phyloP scores from a whole-genome alignment of 257 asterid genomes.

The Oldenlandia corymbosa region DNA sequence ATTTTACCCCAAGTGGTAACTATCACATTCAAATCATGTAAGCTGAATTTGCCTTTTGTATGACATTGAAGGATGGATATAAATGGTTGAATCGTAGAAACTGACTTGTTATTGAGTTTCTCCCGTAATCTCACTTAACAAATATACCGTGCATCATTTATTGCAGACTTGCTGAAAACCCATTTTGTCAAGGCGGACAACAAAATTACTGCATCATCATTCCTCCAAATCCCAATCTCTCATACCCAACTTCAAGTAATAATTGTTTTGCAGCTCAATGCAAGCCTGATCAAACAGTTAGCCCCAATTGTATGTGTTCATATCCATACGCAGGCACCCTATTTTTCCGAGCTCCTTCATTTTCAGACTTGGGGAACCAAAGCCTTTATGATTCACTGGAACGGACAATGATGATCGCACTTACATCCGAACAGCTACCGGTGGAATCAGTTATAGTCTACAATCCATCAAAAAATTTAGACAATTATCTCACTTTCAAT shows the following conservation, averaged over 20 bases:
- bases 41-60: background rate
- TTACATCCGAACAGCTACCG: conserved; percentile 36
- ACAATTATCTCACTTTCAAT: conserved; percentile 43
- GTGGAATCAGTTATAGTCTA: conserved; percentile 70
- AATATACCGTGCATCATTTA: background rate
- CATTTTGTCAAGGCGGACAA: conserved; percentile 39
- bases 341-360: conserved; percentile 66
- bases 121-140: no score
- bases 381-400: conserved; percentile 36
- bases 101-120: no score
- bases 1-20: conserved; percentile 25
- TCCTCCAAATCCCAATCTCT: conserved; percentile 21
- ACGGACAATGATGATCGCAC: conserved; percentile 33
- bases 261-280: conserved; percentile 48
- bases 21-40: conserved; percentile 42
- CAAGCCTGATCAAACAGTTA: conserved; percentile 30
- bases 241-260: conserved; percentile 50
- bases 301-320: conserved; percentile 73
- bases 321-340: conserved; percentile 69
- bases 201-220: conserved; percentile 42
- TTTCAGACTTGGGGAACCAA: conserved; percentile 53
- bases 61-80: no score
- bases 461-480: conserved; percentile 42
- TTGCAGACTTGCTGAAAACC: conserved; percentile 59
- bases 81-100: no score